Percentiles rank a stretch among this genome's conserved stretches.
These are phyloP conservation scores for Zygoascus tannicola DNA, from an alignment of 805 yeast genomes.

Conservation along the genomic window DNA sequence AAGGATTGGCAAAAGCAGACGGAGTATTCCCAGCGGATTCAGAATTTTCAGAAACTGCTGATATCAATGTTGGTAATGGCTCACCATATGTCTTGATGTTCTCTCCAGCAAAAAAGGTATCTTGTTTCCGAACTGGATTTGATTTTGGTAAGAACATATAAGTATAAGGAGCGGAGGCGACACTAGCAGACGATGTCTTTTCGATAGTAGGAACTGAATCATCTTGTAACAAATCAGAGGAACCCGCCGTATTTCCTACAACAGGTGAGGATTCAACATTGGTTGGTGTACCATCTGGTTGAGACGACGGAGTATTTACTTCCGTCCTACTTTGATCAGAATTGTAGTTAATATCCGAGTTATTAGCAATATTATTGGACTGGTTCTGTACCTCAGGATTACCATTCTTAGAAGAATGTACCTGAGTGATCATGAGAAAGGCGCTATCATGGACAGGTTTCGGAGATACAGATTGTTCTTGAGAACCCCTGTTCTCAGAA, in stretches of 20 bases:
- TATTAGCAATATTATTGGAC: neutral
- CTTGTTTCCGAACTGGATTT: neutral
- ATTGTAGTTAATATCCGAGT: neutral
- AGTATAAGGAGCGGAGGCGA: neutral
- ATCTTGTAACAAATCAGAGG: too few species aligned
- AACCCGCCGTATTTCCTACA: too few species aligned
- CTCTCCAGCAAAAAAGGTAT: neutral
- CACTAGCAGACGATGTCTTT: neutral
- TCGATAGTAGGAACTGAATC: too few species aligned
- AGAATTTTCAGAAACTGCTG: neutral
- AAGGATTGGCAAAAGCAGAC: slow-evolving; percentile 36
- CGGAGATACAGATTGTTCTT: slow-evolving; percentile 1
- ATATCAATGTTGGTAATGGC: neutral
- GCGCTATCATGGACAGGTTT: too few species aligned
- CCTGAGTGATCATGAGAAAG: too few species aligned
- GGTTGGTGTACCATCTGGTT: too few species aligned
- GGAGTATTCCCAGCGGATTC: neutral
- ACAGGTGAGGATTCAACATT: too few species aligned
- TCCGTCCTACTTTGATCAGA: too few species aligned
- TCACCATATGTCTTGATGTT: neutral
- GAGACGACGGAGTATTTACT: too few species aligned
- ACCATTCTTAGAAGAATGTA: too few species aligned
- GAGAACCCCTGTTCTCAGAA: too few species aligned
- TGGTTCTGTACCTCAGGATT: too few species aligned
- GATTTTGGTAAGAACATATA: neutral